A percentile compares a stretch with the other conserved stretches of the same genome.
Evolutionary conservation across 129 eudicot species (phyloP).

Genomic region (Kitagawia praeruptora): DNA sequence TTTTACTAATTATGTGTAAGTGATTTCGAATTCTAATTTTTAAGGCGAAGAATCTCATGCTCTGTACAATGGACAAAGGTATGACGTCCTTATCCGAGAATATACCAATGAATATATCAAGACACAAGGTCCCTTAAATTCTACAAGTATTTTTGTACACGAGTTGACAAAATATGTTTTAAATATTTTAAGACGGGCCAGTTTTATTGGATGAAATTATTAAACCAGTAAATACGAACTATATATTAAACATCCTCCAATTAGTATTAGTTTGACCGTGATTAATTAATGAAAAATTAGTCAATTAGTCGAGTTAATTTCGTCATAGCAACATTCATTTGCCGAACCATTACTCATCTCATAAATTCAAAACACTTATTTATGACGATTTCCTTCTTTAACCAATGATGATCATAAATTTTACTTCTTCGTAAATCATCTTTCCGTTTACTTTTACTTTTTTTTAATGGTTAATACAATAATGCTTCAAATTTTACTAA

Average conservation of each 20-base stretch:
- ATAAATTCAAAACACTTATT: no score
- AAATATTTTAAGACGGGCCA: neutral
- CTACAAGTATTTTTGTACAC: neutral
- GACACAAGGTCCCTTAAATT: neutral
- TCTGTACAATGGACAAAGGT: neutral
- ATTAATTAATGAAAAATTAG: no score
- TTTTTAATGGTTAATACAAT: no score
- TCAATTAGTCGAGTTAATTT: neutral
- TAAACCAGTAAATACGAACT: neutral
- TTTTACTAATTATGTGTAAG: neutral
- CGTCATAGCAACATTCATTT: neutral
- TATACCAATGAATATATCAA: conserved; percentile 5
- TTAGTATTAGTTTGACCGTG: neutral
- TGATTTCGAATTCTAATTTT: neutral
- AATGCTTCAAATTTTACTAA: no score
- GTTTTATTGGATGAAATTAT: neutral
- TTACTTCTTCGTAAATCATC: no score
- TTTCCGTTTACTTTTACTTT: no score
- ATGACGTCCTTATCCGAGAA: conserved; percentile 2
- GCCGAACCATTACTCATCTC: no score
- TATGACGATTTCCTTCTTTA: no score
- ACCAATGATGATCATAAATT: no score
- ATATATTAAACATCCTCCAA: neutral
- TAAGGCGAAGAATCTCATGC: neutral
- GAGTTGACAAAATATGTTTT: neutral